A percentile compares a stretch with the other conserved stretches of the same genome.
These are phyloP conservation scores for Chlorencoelia australis DNA, from an alignment of 2,329 filamentous ascomycete genomes.

Conservation along the genomic window DNA sequence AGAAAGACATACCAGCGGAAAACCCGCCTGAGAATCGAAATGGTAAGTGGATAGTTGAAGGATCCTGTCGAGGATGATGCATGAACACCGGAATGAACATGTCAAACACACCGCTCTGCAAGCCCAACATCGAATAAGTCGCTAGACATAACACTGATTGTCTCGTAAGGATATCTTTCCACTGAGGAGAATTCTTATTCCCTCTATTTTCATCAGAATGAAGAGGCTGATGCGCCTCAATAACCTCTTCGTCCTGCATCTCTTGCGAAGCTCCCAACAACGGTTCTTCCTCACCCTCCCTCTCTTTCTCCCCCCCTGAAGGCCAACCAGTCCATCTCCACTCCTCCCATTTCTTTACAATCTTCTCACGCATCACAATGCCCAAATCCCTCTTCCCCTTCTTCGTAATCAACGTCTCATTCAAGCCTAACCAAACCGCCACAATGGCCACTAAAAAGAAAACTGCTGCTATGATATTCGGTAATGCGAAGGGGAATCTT, in stretches of 20 bases:
- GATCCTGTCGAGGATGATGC: background rate
- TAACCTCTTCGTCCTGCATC: background rate
- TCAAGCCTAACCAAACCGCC: background rate
- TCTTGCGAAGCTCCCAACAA: background rate
- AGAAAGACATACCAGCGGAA: background rate
- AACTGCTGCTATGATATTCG: background rate
- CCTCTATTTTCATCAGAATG: background rate
- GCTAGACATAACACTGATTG: slow-evolving; percentile 2
- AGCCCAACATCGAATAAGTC: background rate
- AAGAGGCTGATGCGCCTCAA: background rate
- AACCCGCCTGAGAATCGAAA: slow-evolving; percentile 2
- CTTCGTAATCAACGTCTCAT: background rate
- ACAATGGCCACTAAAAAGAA: background rate
- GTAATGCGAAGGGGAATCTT: slow-evolving; percentile 2
- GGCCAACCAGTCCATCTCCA: background rate
- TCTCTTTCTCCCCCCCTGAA: background rate
- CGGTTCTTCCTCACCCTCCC: background rate
- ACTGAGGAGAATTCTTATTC: background rate
- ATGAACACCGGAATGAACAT: background rate
- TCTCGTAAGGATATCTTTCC: background rate
- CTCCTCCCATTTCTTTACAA: background rate
- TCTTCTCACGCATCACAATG: background rate
- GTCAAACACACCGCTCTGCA: slow-evolving; percentile 1
- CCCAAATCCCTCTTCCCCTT: background rate
- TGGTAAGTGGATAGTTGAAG: background rate